A percentile compares a stretch with the other conserved stretches of the same genome.
Conservation (phyloP, 2,329 filamentous ascomycete species). For the Colletotrichum sp. region DNA sequence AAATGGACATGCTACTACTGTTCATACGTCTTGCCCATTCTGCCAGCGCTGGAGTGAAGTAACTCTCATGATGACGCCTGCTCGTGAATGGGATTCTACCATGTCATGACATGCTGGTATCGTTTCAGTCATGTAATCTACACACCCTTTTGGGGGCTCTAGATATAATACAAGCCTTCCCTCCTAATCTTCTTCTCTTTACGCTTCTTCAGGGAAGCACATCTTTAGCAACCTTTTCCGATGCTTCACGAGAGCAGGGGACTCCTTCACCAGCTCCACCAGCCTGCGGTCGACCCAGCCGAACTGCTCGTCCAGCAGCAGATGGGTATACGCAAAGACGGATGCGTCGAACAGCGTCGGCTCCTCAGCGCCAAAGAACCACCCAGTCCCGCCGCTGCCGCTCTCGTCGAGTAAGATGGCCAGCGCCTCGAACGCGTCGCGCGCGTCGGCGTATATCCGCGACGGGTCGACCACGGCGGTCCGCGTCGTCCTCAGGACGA, state of each 20-base stretch:
- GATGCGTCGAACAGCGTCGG: conserved; percentile 86
- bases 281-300: conserved; percentile 70
- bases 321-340: conserved; percentile 87
- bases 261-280: conserved; percentile 57
- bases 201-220: neutral
- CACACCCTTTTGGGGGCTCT: neutral
- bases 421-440: conserved; percentile 51
- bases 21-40: neutral
- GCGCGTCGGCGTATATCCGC: conserved; percentile 47
- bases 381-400: conserved; percentile 28
- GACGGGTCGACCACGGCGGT: conserved; percentile 33
- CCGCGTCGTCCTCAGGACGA: conserved; percentile 71
- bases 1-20: neutral
- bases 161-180: neutral
- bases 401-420: conserved; percentile 43
- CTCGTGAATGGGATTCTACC: neutral
- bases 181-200: neutral
- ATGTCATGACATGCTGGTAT: neutral
- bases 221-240: conserved; percentile 33
- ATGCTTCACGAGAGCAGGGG: conserved; percentile 65
- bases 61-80: neutral
- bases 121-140: neutral
- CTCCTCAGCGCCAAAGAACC: conserved; percentile 53
- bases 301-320: conserved; percentile 71
- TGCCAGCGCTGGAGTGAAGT: neutral